A percentile compares a stretch with the other conserved stretches of the same genome.
Evolutionary conservation across 805 yeast species (phyloP).

Genomic region (Ogataea glucozyma): DNA sequence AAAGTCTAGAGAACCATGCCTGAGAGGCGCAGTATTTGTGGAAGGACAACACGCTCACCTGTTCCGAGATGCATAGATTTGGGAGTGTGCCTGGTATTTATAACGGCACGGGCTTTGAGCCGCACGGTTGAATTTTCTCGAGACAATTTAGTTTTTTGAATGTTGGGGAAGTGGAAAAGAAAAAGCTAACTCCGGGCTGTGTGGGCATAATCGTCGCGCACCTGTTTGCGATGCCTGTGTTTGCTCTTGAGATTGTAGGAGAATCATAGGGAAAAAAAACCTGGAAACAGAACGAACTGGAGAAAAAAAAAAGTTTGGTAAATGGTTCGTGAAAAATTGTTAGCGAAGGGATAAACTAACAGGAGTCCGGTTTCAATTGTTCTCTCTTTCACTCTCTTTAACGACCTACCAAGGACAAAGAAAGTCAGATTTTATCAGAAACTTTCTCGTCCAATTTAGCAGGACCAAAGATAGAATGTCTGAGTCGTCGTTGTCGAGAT

Average conservation of each 20-base stretch:
- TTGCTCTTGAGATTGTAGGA: no score
- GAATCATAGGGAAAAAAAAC: no score
- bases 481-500: constrained; percentile 33
- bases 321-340: constrained; percentile 7
- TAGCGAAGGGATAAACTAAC: constrained; percentile 1
- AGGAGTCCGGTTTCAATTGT: no score
- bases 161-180: constrained; percentile 9
- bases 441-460: no score
- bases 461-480: constrained; percentile 14
- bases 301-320: constrained; percentile 10
- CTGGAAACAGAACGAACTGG: no score
- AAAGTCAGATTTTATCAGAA: no score
- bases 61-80: no score
- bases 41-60: no score
- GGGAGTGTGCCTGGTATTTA: background rate
- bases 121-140: constrained; percentile 7
- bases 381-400: background rate
- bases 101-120: constrained; percentile 4
- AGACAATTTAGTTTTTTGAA: constrained; percentile 1
- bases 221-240: constrained; percentile 2
- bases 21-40: background rate
- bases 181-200: background rate
- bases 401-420: no score
- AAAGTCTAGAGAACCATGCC: background rate
- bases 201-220: constrained; percentile 8